A percentile compares a stretch with the other conserved stretches of the same genome.
phyloP scores from a whole-genome alignment of 495 filamentous ascomycete species.

The Penicillium taxi region DNA sequence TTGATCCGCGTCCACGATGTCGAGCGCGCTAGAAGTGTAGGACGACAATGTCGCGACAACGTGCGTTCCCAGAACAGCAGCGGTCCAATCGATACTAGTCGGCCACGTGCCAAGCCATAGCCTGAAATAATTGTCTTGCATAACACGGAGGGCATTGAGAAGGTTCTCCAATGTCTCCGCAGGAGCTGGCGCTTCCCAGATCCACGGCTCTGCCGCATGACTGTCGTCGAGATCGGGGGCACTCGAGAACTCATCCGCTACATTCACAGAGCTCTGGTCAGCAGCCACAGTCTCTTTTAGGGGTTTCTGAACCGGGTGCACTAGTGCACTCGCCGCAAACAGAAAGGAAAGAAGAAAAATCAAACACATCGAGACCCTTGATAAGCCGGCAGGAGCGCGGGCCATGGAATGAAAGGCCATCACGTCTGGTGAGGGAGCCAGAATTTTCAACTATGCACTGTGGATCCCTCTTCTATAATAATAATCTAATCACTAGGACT shows the following conservation, averaged over 20 bases:
- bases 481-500: constrained; percentile 13
- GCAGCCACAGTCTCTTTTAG: constrained; percentile 5
- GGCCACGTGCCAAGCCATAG: constrained; percentile 79
- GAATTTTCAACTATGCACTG: constrained; percentile 6
- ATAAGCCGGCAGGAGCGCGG: constrained; percentile 7
- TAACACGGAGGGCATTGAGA: constrained; percentile 55
- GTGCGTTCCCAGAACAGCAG: constrained; percentile 77
- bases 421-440: constrained; percentile 4
- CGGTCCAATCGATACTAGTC: constrained; percentile 85
- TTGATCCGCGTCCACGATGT: constrained; percentile 10
- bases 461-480: constrained; percentile 14
- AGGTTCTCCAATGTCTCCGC: constrained; percentile 35
- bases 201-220: constrained; percentile 1
- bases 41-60: constrained; percentile 60
- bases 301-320: constrained; percentile 21
- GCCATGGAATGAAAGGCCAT: constrained; percentile 12
- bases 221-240: constrained; percentile 10
- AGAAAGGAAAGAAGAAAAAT: constrained; percentile 16
- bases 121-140: constrained; percentile 73
- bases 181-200: constrained; percentile 9
- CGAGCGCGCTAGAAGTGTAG: constrained; percentile 40
- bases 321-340: constrained; percentile 23
- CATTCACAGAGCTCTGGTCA: background rate
- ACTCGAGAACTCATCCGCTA: background rate
- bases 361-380: constrained; percentile 10